These are phyloP conservation scores for Laburnicola sp. DNA, from an alignment of 2,329 filamentous ascomycete genomes.

Conservation along the genomic window DNA sequence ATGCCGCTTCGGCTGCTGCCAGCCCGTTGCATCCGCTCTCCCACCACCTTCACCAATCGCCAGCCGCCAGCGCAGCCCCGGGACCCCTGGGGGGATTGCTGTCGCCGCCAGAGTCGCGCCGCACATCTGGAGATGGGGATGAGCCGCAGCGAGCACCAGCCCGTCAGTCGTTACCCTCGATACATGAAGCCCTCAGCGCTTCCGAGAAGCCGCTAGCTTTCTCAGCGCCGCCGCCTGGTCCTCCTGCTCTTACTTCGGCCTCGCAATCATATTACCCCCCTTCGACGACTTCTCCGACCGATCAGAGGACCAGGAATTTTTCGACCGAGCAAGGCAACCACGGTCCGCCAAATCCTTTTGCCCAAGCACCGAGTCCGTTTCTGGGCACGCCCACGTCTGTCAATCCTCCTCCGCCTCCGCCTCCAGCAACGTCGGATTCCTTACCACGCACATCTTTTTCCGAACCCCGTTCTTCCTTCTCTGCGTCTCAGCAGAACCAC, in stretches of 20 bases:
- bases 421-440: constrained; percentile 35
- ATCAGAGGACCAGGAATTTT: constrained; percentile 34
- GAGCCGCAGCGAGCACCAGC: constrained; percentile 50
- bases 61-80: constrained; percentile 46
- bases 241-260: constrained; percentile 34
- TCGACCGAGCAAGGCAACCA: constrained; percentile 35
- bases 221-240: constrained; percentile 37
- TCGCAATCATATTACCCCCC: constrained; percentile 37
- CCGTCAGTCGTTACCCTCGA: constrained; percentile 74
- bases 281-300: constrained; percentile 34
- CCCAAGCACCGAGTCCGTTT: constrained; percentile 41
- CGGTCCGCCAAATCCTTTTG: constrained; percentile 39
- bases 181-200: constrained; percentile 68
- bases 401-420: constrained; percentile 32
- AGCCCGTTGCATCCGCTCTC: constrained; percentile 53
- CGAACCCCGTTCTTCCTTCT: constrained; percentile 25
- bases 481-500: constrained; percentile 25
- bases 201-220: constrained; percentile 53
- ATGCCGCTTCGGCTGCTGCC: constrained; percentile 43
- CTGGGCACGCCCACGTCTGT: constrained; percentile 31
- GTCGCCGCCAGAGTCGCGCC: constrained; percentile 67
- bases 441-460: constrained; percentile 27
- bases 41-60: constrained; percentile 47
- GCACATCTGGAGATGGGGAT: constrained; percentile 63
- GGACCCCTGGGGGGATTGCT: constrained; percentile 61